Base-by-base conservation (phyloP, 2,329 filamentous ascomycete species). In the Beauveria rudraprayagi region DNA sequence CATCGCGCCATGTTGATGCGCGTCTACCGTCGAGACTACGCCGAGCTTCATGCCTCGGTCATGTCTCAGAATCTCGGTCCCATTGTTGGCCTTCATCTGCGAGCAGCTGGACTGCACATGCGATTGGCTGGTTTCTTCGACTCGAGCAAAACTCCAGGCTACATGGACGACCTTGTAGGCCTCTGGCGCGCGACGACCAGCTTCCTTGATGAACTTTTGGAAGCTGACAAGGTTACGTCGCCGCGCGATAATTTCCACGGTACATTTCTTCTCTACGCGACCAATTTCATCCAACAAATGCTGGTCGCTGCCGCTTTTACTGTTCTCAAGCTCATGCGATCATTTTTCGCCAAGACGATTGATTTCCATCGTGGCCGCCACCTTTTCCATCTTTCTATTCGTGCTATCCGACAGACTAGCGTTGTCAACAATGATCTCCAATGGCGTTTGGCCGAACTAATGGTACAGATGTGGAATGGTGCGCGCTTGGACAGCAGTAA, bases 401-500 rank as follows among this genome's bases (percentile, higher is more conserved):
- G 81, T 50, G 84, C 85, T 5, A 86, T 93, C 54, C 82, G 90
- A 40, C 81, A 83, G 56, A 89, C 90, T 53, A 91, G 88, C 65
- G 87, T 92, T 19, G 83, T 87, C 48, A 83, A 87, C 63, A 93
- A 93, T 68, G 90, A 94, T 69, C 80, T 94, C 11, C 86, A 90
- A 59, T 90, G 89, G 79, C 83, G 90, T 37, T 79, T 93, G 63
- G 89, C 89, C 2, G 90, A 93, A 75, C 82, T 94, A n/a, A 88
- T 93, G 79, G 89, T 90, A 6, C 90, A 93, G 74, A 88, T 94
- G 72, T 94, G 89, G 89, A 90, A 91, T 67, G 87, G 83, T 2
- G 81, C 82, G n/a, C 78, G 82, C 11, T 73, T 83, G 10, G 81
- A 83, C 41, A 74, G 72, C 65, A 75, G 75, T 65, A 74, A 75